These are phyloP conservation scores for Fusarium kyushuense DNA, from an alignment of 2,329 filamentous ascomycete species.

Conservation along the genomic window DNA sequence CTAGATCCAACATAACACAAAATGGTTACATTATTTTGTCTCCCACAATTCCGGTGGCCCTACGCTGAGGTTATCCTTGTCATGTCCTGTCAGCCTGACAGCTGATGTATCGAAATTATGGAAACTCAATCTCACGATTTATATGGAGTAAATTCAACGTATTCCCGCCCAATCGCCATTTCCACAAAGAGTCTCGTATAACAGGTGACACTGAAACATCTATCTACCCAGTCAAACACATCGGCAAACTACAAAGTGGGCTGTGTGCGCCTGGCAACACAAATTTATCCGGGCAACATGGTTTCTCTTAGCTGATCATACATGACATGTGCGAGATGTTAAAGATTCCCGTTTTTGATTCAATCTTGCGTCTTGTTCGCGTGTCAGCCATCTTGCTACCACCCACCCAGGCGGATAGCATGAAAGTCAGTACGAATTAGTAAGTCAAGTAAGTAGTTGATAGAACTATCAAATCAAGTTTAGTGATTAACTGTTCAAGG, in stretches of 20 bases:
- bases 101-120: not conserved
- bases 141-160: not conserved
- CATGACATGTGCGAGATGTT: not conserved
- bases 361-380: too few species aligned
- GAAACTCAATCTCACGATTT: not conserved
- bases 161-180: not conserved
- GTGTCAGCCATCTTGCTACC: not conserved
- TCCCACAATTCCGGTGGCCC: not conserved
- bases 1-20: accelerated
- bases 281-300: not conserved
- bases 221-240: not conserved
- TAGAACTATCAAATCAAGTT: not conserved
- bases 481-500: not conserved
- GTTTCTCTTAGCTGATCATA: not conserved
- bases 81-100: not conserved
- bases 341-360: not conserved
- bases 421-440: not conserved
- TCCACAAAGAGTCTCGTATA: not conserved
- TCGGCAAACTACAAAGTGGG: not conserved
- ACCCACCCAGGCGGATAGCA: not conserved
- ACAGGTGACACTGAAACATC: not conserved
- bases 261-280: not conserved
- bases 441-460: too few species aligned
- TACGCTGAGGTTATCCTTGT: not conserved
- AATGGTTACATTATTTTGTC: not conserved